Percentiles rank a stretch among this genome's conserved stretches.
phyloP scores from a whole-genome alignment of 305 asterid species.

The Solanum chacoense region DNA sequence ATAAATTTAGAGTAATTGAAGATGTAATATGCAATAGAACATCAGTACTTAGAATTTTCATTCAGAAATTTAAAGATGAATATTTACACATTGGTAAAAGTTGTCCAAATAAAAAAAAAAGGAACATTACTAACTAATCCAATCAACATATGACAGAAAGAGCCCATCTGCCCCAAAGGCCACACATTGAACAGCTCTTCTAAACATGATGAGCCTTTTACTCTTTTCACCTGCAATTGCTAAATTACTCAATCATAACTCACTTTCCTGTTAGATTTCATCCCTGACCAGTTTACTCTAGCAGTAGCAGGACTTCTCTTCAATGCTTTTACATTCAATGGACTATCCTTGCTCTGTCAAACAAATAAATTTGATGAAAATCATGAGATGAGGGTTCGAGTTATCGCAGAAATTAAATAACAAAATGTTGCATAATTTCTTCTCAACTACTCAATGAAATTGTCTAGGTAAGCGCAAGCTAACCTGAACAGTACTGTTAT shows the following conservation, averaged over 20 bases:
- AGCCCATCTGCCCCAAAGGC: not conserved
- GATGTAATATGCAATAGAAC: not conserved
- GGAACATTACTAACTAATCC: not conserved
- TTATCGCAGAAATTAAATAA: not conserved
- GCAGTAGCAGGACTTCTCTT: slow-evolving; percentile 35
- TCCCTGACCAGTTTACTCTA: slow-evolving; percentile 4
- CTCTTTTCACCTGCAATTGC: not conserved
- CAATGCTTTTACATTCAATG: slow-evolving; percentile 41
- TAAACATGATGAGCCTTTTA: not conserved
- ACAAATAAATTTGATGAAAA: not conserved
- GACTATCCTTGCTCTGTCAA: slow-evolving; percentile 52
- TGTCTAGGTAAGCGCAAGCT: not conserved
- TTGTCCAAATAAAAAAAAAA: not conserved
- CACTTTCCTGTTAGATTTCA: not conserved
- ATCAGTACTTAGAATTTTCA: not conserved
- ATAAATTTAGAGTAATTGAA: not conserved
- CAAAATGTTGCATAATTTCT: not conserved
- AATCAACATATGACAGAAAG: not conserved
- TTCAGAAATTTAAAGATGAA: not conserved
- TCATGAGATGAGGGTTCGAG: not conserved
- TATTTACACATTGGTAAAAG: not conserved
- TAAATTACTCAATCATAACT: not conserved
- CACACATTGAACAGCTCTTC: not conserved
- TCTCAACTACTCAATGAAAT: not conserved
- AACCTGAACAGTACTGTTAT: not conserved